phyloP scores from a whole-genome alignment of 2,329 filamentous ascomycete genomes.

The Penicillium sp. region DNA sequence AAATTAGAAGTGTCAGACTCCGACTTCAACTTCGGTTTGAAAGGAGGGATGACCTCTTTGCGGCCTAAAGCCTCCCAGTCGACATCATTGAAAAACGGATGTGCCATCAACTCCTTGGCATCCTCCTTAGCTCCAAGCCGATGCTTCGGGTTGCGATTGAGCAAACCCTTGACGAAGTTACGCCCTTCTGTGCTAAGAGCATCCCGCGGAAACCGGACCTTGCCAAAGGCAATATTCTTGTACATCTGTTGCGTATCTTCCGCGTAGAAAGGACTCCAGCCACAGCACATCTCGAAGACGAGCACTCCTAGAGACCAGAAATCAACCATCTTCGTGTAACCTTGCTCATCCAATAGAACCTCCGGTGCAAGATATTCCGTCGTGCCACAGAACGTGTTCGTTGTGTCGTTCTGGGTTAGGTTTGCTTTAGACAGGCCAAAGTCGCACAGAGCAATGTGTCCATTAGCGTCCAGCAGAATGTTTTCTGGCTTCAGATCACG shows the following conservation, averaged over 20 bases:
- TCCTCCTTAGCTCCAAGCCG: conserved; percentile 86
- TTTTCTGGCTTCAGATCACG: conserved; percentile 97
- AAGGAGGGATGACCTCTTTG: conserved; percentile 92
- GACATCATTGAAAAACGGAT: conserved; percentile 90
- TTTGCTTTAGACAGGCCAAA: conserved; percentile 98
- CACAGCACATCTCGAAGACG: conserved; percentile 99
- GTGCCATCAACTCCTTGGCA: conserved; percentile 88
- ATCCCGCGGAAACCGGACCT: conserved; percentile 92
- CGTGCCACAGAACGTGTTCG: conserved; percentile 97
- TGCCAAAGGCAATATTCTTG: conserved; percentile 99
- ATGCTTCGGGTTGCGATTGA: conserved; percentile 96
- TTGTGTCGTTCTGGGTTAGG: conserved; percentile 92
- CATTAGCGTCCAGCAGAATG: conserved; percentile 92
- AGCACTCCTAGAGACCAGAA: conserved; percentile 98
- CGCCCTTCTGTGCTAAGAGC: conserved; percentile 90
- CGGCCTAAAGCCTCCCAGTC: conserved; percentile 85
- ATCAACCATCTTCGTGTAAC: conserved; percentile 99
- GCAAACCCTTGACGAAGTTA: conserved; percentile 95
- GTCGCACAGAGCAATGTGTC: conserved; percentile 95
- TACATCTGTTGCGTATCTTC: conserved; percentile 99
- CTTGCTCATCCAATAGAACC: conserved; percentile 89
- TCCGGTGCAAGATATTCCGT: conserved; percentile 97
- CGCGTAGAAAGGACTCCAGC: conserved; percentile 98
- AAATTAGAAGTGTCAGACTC: conserved; percentile 98
- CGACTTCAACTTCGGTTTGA: conserved; percentile 95